A percentile compares a stretch with the other conserved stretches of the same genome.
Evolutionary conservation across 192 early-diverging fungal genomes (phyloP).

Genomic region (Chytriomyces confervae): DNA sequence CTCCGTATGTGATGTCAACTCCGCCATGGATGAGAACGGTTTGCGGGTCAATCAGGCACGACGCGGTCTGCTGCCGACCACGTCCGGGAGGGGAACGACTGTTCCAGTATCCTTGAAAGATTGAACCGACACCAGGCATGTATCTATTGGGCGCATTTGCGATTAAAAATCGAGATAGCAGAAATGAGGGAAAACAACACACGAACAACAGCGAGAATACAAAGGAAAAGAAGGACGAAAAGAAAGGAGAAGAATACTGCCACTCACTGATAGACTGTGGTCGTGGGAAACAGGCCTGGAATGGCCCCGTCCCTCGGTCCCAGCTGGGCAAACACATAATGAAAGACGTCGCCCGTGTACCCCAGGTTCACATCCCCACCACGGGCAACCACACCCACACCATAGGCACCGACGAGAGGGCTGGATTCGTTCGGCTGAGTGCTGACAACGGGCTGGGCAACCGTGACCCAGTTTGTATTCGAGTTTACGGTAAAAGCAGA

Average conservation of each 20-base stretch:
- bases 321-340: neutral
- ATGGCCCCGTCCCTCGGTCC: neutral
- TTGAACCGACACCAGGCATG: neutral
- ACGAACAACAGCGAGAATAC: too few relatives aligned
- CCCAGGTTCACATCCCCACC: neutral
- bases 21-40: conserved; percentile 29
- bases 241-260: neutral
- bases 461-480: neutral
- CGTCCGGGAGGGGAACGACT: neutral
- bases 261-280: conserved; percentile 27
- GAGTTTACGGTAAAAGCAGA: neutral
- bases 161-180: neutral
- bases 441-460: neutral
- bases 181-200: too few relatives aligned
- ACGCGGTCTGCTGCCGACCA: neutral
- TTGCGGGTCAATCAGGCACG: conserved; percentile 13
- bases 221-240: neutral
- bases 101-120: neutral
- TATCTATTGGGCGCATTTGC: conserved; percentile 7
- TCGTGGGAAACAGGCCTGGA: neutral
- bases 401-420: neutral
- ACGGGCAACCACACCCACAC: neutral
- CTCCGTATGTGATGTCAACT: neutral
- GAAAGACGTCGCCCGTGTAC: neutral
- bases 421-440: neutral